Base-by-base conservation (phyloP, 2,329 filamentous ascomycete genomes). In the Verticillium albo-atrum region DNA sequence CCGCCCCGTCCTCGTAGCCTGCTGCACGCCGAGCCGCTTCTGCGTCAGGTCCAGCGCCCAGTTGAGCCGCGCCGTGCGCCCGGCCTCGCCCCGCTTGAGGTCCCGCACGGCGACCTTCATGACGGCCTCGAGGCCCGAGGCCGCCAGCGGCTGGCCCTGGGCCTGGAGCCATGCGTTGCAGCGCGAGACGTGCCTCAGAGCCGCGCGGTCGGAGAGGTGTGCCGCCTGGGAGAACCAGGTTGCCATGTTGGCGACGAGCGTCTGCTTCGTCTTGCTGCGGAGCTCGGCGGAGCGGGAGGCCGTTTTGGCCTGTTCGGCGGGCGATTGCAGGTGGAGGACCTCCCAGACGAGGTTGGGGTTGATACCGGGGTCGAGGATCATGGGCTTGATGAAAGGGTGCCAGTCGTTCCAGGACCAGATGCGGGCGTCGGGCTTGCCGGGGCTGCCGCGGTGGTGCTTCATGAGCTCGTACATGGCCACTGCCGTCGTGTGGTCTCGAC, bases 341-440 rank as follows among this genome's bases (percentile, higher is more conserved):
- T 65, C 60, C 72, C 72, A 75, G 10, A 73, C 63, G 7, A 64
- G 56, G 17, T 32, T 23, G 10, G 63, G 34, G 6, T 62, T 58
- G 14, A 75, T 35, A 6, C 65, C 55, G 3, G 67, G 60, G 56
- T 76, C 72, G 37, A 67, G 67, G 61, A 76, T 68, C 60, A 77
- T 71, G 27, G 58, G 54, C 42, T 74, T 65, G 4, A 68, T 51
- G 57, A 75, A 69, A 4, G 64, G 65, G 20, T 58, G 60, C 75
- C 75, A 77, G 14, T 65, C 55, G 15, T 65, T 65, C 72, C 74
- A 77, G 17, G 66, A 55, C 69, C 73, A 73, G 4, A 65, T 2
- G 58, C 54, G 27, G 65, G 58, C 6, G 37, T 47, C 5, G 35
- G 23, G n/a, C n/a, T n/a, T n/a, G n/a, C n/a, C 26, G 17, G 56